Percentiles rank a stretch among this genome's conserved stretches.
Conservation (phyloP, 2,329 filamentous ascomycete genomes). For the Tympanopsis confertula region DNA sequence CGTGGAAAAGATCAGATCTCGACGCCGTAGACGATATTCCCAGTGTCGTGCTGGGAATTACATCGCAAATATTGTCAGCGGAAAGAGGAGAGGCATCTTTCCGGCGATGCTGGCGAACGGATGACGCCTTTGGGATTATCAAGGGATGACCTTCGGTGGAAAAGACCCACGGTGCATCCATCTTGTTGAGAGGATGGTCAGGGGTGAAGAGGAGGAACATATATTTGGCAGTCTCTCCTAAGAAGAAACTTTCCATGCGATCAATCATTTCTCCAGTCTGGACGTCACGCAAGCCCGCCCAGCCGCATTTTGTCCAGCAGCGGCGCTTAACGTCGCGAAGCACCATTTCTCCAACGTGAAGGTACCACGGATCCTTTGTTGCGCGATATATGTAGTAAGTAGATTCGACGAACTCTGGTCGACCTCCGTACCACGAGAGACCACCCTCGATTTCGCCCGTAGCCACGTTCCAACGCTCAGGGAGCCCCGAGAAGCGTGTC, state of each 20-base stretch:
- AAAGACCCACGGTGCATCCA: constrained; percentile 84
- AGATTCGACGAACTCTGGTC: constrained; percentile 93
- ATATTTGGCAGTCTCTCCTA: constrained; percentile 94
- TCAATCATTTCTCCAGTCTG: constrained; percentile 76
- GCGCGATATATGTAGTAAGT: constrained; percentile 93
- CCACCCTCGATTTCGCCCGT: constrained; percentile 76
- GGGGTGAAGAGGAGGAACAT: constrained; percentile 83
- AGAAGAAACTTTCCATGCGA: constrained; percentile 97
- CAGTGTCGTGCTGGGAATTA: constrained; percentile 47
- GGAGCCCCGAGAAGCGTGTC: constrained; percentile 87
- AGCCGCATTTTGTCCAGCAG: constrained; percentile 85
- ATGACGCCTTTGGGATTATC: constrained; percentile 54
- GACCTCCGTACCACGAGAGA: constrained; percentile 86
- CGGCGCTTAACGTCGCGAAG: constrained; percentile 75
- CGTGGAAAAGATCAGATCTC: constrained; percentile 74
- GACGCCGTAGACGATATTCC: constrained; percentile 71
- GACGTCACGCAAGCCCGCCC: constrained; percentile 80
- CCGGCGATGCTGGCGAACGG: constrained; percentile 3
- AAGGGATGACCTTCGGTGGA: constrained; percentile 92
- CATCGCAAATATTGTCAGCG: constrained; percentile 54
- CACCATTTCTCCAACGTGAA: constrained; percentile 93
- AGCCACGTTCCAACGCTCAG: constrained; percentile 83
- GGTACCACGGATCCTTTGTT: constrained; percentile 89
- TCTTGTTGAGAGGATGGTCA: constrained; percentile 72
- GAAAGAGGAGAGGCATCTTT: constrained; percentile 26